phyloP scores from a whole-genome alignment of 2,329 filamentous ascomycete species.

The Fusarium udum region DNA sequence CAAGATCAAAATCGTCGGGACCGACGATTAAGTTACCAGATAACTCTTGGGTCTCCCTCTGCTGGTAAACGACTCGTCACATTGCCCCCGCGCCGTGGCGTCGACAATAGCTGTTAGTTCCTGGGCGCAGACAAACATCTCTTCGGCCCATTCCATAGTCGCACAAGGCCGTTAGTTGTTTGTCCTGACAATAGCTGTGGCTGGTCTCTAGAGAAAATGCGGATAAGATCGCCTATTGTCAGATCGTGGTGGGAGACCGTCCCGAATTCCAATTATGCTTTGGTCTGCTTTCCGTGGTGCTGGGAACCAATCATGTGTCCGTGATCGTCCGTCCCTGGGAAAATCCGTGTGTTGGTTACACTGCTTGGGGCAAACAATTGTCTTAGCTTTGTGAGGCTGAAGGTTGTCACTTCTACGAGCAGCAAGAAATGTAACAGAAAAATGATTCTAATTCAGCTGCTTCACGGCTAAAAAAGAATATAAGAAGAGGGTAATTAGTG shows the following conservation, averaged over 20 bases:
- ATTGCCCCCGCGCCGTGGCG: not conserved
- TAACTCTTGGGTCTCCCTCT: rapidly evolving
- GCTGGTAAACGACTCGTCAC: not conserved
- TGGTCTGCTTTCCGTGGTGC: not conserved
- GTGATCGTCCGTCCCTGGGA: not conserved
- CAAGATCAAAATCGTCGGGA: not conserved
- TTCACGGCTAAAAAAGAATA: not conserved
- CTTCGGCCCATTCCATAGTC: not conserved
- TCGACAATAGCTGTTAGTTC: not conserved
- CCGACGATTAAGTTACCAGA: not conserved
- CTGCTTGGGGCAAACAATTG: not conserved
- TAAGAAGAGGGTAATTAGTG: not conserved
- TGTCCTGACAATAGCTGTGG: not conserved
- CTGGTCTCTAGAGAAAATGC: not conserved
- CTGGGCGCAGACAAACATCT: not conserved
- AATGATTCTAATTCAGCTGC: rapidly evolving
- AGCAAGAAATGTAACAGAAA: not conserved
- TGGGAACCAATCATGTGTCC: not conserved
- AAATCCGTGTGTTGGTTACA: not conserved
- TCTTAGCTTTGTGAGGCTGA: not conserved
- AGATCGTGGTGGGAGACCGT: not conserved
- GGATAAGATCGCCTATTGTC: not conserved
- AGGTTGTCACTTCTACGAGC: not conserved
- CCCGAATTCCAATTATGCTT: not conserved
- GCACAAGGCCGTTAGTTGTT: not conserved